These are phyloP conservation scores for Lachancea lanzarotensis DNA, from an alignment of 805 yeast genomes.

Conservation along the genomic window DNA sequence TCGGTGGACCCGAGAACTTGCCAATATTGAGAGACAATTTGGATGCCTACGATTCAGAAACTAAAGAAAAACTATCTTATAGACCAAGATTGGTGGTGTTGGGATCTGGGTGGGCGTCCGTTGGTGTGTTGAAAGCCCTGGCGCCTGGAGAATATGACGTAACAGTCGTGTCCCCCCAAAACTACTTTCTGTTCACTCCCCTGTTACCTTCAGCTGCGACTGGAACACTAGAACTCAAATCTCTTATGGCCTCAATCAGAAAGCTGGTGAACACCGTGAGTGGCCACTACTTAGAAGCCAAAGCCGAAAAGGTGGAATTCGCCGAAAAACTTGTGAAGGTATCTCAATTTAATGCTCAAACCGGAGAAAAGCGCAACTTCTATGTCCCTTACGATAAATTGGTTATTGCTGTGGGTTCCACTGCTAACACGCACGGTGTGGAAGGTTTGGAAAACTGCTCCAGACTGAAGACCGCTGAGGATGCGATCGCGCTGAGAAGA, in stretches of 20 bases:
- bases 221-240: conserved; percentile 60
- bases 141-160: conserved; percentile 53
- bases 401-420: conserved; percentile 63
- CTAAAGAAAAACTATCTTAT: conserved; percentile 39
- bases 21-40: conserved; percentile 52
- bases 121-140: conserved; percentile 47
- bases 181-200: conserved; percentile 65
- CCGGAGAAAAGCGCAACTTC: conserved; percentile 39
- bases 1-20: conserved; percentile 67
- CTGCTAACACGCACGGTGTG: conserved; percentile 64
- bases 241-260: conserved; percentile 58
- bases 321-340: conserved; percentile 53
- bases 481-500: conserved; percentile 50
- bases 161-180: conserved; percentile 61
- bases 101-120: conserved; percentile 72
- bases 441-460: conserved; percentile 58
- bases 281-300: conserved; percentile 60
- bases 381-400: conserved; percentile 69
- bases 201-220: conserved; percentile 65
- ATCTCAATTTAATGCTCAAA: conserved; percentile 36
- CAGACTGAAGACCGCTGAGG: conserved; percentile 60
- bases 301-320: conserved; percentile 53
- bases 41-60: conserved; percentile 50
- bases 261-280: conserved; percentile 44
- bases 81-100: conserved; percentile 55